phyloP scores from a whole-genome alignment of 2,329 filamentous ascomycete species.

The Fusarium torreyae region DNA sequence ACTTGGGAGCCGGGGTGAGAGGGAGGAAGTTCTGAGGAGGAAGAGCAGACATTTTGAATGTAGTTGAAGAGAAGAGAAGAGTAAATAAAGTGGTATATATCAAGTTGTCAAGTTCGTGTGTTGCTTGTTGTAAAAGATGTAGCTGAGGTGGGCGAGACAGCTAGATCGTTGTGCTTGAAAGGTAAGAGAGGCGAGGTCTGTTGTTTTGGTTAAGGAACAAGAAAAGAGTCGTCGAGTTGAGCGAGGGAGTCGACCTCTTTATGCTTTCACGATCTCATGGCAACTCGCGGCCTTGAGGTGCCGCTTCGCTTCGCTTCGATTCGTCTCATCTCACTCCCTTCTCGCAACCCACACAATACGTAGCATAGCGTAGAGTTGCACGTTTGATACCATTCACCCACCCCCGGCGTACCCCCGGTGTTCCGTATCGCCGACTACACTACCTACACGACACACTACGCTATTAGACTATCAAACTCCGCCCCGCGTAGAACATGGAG shows the following conservation, averaged over 20 bases:
- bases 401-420: constrained; percentile 34
- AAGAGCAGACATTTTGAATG: constrained; percentile 45
- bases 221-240: constrained; percentile 21
- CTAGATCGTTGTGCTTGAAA: constrained; percentile 35
- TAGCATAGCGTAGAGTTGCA: neutral
- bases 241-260: constrained; percentile 50
- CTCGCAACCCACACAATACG: constrained; percentile 29
- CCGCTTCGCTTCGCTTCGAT: neutral
- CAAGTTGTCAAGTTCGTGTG: constrained; percentile 17
- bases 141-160: constrained; percentile 48
- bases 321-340: constrained; percentile 33
- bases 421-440: constrained; percentile 43
- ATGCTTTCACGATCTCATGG: constrained; percentile 41
- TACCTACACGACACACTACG: neutral
- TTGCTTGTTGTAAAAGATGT: constrained; percentile 23
- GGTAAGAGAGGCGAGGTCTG: constrained; percentile 28
- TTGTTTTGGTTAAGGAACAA: constrained; percentile 40
- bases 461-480: neutral
- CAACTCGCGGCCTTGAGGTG: constrained; percentile 18
- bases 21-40: constrained; percentile 49
- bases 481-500: constrained; percentile 6
- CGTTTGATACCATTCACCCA: constrained; percentile 12
- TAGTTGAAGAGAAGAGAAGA: constrained; percentile 10
- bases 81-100: neutral
- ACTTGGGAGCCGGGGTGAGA: constrained; percentile 45